Conservation (phyloP, 257 asterid genomes). For the Solanum piurae region DNA sequence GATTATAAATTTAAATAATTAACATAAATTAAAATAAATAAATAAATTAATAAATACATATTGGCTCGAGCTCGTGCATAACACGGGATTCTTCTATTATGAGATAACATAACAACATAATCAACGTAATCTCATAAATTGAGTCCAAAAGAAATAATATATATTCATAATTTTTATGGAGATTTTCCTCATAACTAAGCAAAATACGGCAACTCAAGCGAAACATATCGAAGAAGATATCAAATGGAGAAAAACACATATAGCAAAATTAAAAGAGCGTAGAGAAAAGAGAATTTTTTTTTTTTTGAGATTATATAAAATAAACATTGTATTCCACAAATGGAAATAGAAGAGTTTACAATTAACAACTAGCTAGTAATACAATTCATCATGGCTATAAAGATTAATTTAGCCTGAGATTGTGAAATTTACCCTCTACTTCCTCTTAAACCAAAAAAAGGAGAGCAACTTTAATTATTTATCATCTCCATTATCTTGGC, state of each 20-base stretch:
- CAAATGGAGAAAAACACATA: not conserved
- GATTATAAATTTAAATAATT: not conserved
- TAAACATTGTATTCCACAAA: not conserved
- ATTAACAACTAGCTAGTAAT: not conserved
- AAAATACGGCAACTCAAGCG: not conserved
- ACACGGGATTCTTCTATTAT: not conserved
- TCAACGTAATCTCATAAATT: too few species aligned
- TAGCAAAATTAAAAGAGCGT: not conserved
- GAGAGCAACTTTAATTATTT: not conserved
- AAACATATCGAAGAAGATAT: not conserved
- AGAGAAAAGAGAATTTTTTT: not conserved
- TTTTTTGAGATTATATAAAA: not conserved
- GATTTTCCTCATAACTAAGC: not conserved
- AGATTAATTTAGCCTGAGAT: not conserved
- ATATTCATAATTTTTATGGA: not conserved
- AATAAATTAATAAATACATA: not conserved
- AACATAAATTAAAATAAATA: not conserved
- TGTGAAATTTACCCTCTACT: not conserved
- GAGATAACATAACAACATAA: not conserved
- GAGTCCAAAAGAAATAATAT: too few species aligned
- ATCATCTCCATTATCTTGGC: not conserved
- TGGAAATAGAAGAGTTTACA: not conserved
- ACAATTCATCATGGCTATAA: not conserved
- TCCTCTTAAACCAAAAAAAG: not conserved
- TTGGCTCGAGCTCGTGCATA: not conserved